Evolutionary conservation across 2,329 filamentous ascomycete species (phyloP).

Genomic region (Sporothrix curviconia): DNA sequence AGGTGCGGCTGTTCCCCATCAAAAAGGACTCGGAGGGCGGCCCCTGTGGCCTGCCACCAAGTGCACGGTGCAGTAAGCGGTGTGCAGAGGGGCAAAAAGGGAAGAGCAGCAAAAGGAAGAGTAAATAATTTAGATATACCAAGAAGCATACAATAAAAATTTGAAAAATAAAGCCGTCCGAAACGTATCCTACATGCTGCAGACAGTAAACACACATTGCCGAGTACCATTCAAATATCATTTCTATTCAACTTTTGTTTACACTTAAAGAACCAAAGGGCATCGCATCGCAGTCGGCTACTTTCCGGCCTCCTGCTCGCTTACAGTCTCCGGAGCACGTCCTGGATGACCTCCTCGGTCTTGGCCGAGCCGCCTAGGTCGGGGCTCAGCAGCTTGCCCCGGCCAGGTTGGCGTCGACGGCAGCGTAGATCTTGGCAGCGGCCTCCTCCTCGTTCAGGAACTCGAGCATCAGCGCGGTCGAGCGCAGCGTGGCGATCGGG

Average conservation of each 20-base stretch:
- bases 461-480: constrained; percentile 90
- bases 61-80: constrained; percentile 15
- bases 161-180: neutral
- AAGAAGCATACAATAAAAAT: neutral
- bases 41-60: constrained; percentile 20
- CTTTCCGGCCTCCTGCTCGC: neutral
- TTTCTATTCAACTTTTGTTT: neutral
- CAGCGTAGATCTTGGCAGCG: constrained; percentile 82
- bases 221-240: neutral
- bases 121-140: neutral
- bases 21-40: constrained; percentile 17
- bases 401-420: constrained; percentile 83
- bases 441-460: constrained; percentile 84
- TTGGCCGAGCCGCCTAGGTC: constrained; percentile 84
- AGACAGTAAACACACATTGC: too few relatives aligned
- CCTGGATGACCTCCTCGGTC: constrained; percentile 79
- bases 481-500: constrained; percentile 89
- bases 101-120: too few relatives aligned
- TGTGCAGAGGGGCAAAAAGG: too few relatives aligned
- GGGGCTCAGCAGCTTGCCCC: constrained; percentile 74
- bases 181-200: too few relatives aligned
- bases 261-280: neutral
- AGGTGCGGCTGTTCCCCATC: constrained; percentile 16
- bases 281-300: neutral
- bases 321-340: constrained; percentile 78